phyloP scores from a whole-genome alignment of 345 rosid species.

The Eucalyptus sp. region DNA sequence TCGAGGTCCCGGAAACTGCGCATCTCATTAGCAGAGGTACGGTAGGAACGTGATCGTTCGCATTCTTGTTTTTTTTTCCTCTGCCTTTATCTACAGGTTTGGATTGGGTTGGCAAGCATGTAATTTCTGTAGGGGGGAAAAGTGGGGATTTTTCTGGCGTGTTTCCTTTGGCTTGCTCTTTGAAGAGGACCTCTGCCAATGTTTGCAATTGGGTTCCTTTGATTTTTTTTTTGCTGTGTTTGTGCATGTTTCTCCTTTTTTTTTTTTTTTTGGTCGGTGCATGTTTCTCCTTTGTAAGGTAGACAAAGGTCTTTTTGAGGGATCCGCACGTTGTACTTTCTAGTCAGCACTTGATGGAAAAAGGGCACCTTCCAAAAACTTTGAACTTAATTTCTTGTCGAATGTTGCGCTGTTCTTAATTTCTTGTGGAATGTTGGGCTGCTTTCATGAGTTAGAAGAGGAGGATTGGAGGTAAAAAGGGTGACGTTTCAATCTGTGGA shows the following conservation, averaged over 20 bases:
- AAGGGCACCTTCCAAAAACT: neutral
- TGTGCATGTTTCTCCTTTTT: neutral
- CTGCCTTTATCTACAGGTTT: neutral
- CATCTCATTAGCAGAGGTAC: constrained; percentile 78
- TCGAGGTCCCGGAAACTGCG: constrained; percentile 64
- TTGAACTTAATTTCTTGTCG: neutral
- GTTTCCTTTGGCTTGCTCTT: neutral
- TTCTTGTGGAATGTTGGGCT: neutral
- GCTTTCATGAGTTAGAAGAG: neutral
- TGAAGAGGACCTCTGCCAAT: neutral
- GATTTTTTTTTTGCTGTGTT: neutral
- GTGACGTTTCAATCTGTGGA: neutral
- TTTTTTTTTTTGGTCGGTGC: neutral
- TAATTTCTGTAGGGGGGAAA: neutral
- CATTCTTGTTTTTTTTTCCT: neutral
- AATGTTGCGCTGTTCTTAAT: neutral
- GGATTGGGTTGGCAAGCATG: neutral
- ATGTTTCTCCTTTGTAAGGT: neutral
- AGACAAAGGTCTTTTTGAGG: neutral
- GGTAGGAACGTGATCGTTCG: neutral
- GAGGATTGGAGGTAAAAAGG: neutral
- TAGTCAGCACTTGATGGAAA: neutral
- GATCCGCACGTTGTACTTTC: neutral
- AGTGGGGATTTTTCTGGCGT: neutral
- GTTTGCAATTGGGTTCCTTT: neutral